These are phyloP conservation scores for Ploettnerulaceae sp. DNA, from an alignment of 2,329 filamentous ascomycete species.

Conservation along the genomic window DNA sequence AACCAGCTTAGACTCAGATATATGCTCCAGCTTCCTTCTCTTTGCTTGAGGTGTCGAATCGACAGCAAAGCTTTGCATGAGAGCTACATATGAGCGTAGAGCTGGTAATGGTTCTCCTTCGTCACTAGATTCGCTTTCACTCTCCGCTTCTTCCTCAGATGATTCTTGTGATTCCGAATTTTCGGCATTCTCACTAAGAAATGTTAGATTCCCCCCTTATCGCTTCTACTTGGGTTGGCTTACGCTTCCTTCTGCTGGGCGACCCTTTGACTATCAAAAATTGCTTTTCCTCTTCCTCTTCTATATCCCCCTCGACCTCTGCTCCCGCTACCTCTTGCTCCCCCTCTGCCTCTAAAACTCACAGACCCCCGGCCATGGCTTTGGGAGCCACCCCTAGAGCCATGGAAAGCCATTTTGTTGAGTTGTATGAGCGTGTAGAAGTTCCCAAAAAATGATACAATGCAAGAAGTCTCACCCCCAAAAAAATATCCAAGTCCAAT, in stretches of 20 bases:
- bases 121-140: conserved; percentile 43
- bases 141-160: conserved; percentile 35
- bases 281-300: conserved; percentile 35
- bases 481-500: neutral
- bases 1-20: conserved; percentile 14
- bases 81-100: conserved; percentile 49
- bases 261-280: conserved; percentile 44
- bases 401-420: conserved; percentile 24
- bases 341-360: conserved; percentile 2
- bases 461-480: neutral
- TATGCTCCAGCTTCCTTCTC: conserved; percentile 49
- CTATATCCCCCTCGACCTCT: conserved; percentile 27
- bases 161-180: conserved; percentile 37
- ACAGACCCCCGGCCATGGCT: conserved; percentile 20
- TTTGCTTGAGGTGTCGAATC: conserved; percentile 46
- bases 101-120: conserved; percentile 37
- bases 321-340: conserved; percentile 19
- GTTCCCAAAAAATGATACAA: neutral
- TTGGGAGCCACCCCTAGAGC: conserved; percentile 26
- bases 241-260: conserved; percentile 42
- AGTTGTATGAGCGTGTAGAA: neutral
- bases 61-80: conserved; percentile 53
- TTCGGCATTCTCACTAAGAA: conserved; percentile 23
- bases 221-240: too few relatives aligned
- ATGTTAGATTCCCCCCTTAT: conserved; percentile 9